phyloP scores from a whole-genome alignment of 2,329 filamentous ascomycete genomes.

The Trichoderma simmonsii region DNA sequence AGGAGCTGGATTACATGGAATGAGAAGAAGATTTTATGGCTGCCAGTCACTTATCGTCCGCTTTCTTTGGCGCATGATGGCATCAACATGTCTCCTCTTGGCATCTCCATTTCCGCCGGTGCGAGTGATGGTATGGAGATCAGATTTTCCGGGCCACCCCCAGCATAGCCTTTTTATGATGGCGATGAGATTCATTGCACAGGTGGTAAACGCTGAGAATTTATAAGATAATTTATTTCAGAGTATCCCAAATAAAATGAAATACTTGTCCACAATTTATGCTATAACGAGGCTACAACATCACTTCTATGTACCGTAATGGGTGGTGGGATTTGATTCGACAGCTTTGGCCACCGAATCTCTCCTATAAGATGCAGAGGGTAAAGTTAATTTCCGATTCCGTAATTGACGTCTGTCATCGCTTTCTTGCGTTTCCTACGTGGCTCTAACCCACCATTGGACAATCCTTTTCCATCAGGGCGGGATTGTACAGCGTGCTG shows the following conservation, averaged over 20 bases:
- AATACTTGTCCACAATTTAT: background rate
- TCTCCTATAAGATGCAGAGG: background rate
- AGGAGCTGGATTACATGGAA: background rate
- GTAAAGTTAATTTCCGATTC: background rate
- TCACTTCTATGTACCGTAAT: background rate
- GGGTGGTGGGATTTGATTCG: background rate
- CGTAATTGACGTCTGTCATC: background rate
- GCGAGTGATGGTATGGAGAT: background rate
- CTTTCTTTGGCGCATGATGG: too few relatives aligned
- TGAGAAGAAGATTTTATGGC: background rate
- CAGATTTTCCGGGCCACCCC: background rate
- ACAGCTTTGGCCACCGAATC: background rate
- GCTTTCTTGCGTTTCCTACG: background rate
- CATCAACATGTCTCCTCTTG: background rate
- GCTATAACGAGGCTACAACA: background rate
- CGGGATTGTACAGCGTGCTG: background rate
- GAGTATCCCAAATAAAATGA: background rate
- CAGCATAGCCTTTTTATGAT: background rate
- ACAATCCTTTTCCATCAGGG: background rate
- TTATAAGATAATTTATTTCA: too few relatives aligned
- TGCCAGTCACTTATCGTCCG: background rate
- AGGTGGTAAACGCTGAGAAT: background rate
- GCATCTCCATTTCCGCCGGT: background rate
- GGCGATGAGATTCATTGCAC: background rate
- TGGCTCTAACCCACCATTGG: background rate